Evolutionary conservation across 2,329 filamentous ascomycete species (phyloP).

Genomic region (Chaetomiaceae sp.): DNA sequence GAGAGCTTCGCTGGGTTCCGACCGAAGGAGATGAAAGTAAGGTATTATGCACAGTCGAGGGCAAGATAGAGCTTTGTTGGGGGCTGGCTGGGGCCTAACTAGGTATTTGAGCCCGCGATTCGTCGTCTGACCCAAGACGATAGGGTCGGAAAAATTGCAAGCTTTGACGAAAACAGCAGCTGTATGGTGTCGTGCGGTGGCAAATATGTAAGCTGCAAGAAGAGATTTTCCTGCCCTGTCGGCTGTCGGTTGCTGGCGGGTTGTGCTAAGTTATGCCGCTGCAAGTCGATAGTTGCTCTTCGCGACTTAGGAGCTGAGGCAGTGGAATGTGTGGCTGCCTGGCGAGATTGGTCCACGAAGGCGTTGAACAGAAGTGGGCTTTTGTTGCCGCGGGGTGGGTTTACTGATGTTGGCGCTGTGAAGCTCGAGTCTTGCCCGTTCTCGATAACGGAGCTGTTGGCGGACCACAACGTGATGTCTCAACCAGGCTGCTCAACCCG

Average conservation of each 20-base stretch:
- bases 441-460: neutral
- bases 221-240: slow-evolving; percentile 22
- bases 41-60: too few species aligned
- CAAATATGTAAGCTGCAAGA: slow-evolving; percentile 27
- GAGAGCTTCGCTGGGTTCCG: neutral
- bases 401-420: neutral
- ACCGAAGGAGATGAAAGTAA: slow-evolving; percentile 5
- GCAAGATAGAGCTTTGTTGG: neutral
- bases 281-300: slow-evolving; percentile 15
- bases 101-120: slow-evolving; percentile 2
- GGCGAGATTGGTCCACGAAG: slow-evolving; percentile 8
- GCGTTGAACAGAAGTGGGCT: slow-evolving; percentile 6
- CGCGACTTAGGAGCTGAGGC: slow-evolving; percentile 2
- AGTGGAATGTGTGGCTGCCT: slow-evolving; percentile 6
- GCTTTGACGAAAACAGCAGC: slow-evolving; percentile 11
- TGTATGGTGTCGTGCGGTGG: slow-evolving; percentile 22
- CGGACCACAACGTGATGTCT: neutral
- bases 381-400: slow-evolving; percentile 2
- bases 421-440: slow-evolving; percentile 1
- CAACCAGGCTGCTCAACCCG: neutral
- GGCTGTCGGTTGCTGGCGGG: slow-evolving; percentile 3
- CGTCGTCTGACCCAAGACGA: neutral
- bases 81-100: neutral
- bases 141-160: slow-evolving; percentile 6
- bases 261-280: slow-evolving; percentile 8